Percentiles rank a stretch among this genome's conserved stretches.
Conservation (phyloP, 1,284 basidiomycete genomes). For the Trametes polyzona region DNA sequence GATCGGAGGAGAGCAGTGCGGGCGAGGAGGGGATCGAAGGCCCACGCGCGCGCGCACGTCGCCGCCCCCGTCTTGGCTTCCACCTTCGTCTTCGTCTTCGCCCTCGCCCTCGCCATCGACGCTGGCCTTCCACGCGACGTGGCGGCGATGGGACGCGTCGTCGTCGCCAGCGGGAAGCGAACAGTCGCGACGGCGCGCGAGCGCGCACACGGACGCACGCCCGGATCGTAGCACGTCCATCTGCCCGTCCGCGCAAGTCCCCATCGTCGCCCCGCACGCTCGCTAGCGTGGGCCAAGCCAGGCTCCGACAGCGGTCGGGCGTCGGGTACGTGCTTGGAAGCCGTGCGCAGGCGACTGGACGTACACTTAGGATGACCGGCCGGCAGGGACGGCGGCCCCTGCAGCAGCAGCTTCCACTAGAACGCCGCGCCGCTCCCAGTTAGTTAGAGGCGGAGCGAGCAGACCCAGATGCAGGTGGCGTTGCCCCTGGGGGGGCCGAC, state of each 20-base stretch:
- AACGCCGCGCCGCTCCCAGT: background rate
- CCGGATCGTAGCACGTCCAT: too few relatives aligned
- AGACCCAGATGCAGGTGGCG: background rate
- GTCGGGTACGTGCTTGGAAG: constrained; percentile 7
- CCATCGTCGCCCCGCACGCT: too few relatives aligned
- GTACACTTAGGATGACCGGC: background rate
- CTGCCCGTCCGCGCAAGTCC: too few relatives aligned
- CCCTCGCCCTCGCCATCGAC: too few relatives aligned
- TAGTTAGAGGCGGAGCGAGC: background rate
- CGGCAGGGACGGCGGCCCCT: background rate
- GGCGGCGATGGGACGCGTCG: background rate
- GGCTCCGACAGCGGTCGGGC: constrained; percentile 8
- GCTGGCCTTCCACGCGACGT: too few relatives aligned
- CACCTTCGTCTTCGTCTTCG: too few relatives aligned
- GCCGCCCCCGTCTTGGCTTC: too few relatives aligned
- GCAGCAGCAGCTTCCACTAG: background rate
- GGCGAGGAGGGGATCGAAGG: background rate
- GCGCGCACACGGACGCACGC: background rate
- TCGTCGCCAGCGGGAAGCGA: constrained; percentile 6
- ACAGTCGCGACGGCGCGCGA: constrained; percentile 10
- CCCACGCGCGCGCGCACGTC: background rate
- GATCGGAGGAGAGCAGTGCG: constrained; percentile 7
- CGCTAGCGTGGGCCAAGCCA: background rate
- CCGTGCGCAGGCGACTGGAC: background rate
- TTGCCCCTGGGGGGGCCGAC: background rate